Conservation (phyloP, 2,329 filamentous ascomycete species). For the Tricladium varicosporioides region DNA sequence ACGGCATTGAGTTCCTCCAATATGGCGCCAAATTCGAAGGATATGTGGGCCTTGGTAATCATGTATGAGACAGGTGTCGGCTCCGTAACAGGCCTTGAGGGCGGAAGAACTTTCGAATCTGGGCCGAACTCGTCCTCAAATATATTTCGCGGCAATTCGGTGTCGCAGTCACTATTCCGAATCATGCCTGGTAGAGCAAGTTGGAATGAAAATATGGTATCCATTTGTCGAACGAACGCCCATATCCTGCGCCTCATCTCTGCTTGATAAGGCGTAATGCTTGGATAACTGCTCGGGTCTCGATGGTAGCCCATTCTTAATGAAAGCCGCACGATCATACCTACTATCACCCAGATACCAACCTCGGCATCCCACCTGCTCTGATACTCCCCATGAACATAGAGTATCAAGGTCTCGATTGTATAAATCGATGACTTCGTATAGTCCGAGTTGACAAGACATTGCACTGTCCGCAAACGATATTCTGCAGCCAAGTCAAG, state of each 20-base stretch:
- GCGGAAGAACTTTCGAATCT: constrained; percentile 64
- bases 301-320: constrained; percentile 64
- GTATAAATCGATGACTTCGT: constrained; percentile 72
- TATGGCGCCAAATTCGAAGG: constrained; percentile 68
- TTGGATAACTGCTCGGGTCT: constrained; percentile 71
- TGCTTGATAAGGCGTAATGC: constrained; percentile 70
- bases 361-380: constrained; percentile 70
- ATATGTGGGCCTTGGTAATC: constrained; percentile 65
- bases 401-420: constrained; percentile 74
- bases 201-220: constrained; percentile 77
- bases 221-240: constrained; percentile 70
- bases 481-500: constrained; percentile 63
- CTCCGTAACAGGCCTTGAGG: constrained; percentile 64
- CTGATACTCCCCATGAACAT: constrained; percentile 73
- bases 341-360: constrained; percentile 47
- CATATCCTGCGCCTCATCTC: constrained; percentile 71
- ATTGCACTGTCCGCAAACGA: constrained; percentile 72
- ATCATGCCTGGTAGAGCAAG: constrained; percentile 63
- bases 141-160: constrained; percentile 71
- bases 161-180: constrained; percentile 71
- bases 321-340: constrained; percentile 52
- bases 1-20: constrained; percentile 62
- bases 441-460: constrained; percentile 72
- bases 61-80: constrained; percentile 77
- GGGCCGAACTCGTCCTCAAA: constrained; percentile 79